Evolutionary conservation across 768 basidiomycete species (phyloP).

Genomic region (Grammothele lineata): DNA sequence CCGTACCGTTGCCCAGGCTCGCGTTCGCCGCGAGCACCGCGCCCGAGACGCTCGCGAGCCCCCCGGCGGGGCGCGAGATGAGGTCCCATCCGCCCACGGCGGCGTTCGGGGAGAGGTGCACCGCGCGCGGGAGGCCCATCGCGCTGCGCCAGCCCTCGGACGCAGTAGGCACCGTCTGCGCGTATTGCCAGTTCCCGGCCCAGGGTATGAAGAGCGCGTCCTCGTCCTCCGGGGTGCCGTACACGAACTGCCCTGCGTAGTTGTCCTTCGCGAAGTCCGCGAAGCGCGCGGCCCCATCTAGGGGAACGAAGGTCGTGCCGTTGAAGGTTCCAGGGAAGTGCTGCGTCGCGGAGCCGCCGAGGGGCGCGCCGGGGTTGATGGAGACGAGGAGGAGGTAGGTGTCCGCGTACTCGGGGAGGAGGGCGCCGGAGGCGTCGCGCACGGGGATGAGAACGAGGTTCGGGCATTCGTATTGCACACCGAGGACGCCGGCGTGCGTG

Average conservation of each 20-base stretch:
- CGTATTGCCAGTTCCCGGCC: slow-evolving; percentile 13
- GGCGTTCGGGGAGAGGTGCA: slow-evolving; percentile 7
- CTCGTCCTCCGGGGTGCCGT: slow-evolving; percentile 2
- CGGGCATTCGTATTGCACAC: slow-evolving; percentile 10
- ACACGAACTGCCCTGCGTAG: slow-evolving; percentile 15
- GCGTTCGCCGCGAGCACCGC: neutral
- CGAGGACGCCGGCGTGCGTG: slow-evolving; percentile 6
- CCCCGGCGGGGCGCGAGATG: slow-evolving; percentile 4
- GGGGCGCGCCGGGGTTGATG: slow-evolving; percentile 14
- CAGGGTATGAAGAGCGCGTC: slow-evolving; percentile 10
- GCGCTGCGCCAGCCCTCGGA: slow-evolving; percentile 14
- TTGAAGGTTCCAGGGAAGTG: slow-evolving; percentile 13
- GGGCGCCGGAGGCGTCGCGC: neutral
- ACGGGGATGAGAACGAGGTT: slow-evolving; percentile 12
- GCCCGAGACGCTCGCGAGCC: slow-evolving; percentile 5
- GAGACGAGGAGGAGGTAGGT: slow-evolving; percentile 11
- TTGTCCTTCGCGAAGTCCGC: slow-evolving; percentile 16
- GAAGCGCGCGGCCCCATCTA: slow-evolving; percentile 1
- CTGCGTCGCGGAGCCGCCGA: slow-evolving; percentile 11
- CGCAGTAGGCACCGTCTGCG: slow-evolving; percentile 7
- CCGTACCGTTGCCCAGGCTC: neutral
- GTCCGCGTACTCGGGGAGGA: neutral
- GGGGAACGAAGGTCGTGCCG: slow-evolving; percentile 9
- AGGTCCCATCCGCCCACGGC: slow-evolving; percentile 7
- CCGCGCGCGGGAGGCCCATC: slow-evolving; percentile 9